A percentile compares a stretch with the other conserved stretches of the same genome.
These are phyloP conservation scores for Xylariaceae sp. DNA, from an alignment of 2,329 filamentous ascomycete genomes.

Conservation along the genomic window DNA sequence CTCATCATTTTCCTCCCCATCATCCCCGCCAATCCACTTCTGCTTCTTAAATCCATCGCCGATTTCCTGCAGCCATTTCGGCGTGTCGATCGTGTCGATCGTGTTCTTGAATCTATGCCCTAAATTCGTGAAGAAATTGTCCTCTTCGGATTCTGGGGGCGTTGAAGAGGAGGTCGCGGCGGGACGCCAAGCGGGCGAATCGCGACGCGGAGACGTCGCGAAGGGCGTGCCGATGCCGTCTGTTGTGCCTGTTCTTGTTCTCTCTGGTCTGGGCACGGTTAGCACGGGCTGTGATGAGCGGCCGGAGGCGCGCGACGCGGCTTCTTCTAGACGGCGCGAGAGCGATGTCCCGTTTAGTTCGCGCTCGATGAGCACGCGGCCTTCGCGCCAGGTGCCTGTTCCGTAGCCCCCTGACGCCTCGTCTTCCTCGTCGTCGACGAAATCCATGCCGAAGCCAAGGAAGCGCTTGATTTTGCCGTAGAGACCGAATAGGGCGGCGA, in stretches of 20 bases:
- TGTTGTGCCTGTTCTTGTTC: constrained; percentile 33
- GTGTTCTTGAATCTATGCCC: constrained; percentile 87
- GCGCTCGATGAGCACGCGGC: constrained; percentile 80
- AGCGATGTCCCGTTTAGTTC: constrained; percentile 65
- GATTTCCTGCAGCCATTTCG: constrained; percentile 74
- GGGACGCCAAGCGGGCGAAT: constrained; percentile 30
- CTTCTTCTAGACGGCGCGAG: constrained; percentile 44
- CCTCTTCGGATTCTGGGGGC: constrained; percentile 62
- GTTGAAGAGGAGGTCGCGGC: constrained; percentile 43
- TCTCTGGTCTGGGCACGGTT: constrained; percentile 39
- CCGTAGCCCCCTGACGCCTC: constrained; percentile 62
- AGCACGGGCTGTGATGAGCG: constrained; percentile 42
- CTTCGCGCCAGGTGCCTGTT: constrained; percentile 84
- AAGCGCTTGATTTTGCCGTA: constrained; percentile 75
- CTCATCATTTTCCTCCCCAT: constrained; percentile 46
- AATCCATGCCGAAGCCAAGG: constrained; percentile 70
- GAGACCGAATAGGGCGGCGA: constrained; percentile 80
- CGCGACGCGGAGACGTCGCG: constrained; percentile 37
- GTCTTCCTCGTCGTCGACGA: constrained; percentile 70
- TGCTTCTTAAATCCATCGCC: constrained; percentile 67
- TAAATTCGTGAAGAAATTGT: constrained; percentile 78
- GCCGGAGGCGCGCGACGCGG: constrained; percentile 33
- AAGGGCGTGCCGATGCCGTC: constrained; percentile 40
- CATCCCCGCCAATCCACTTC: constrained; percentile 64
- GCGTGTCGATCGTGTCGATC: constrained; percentile 74